Evolutionary conservation across 768 basidiomycete genomes (phyloP).

Genomic region (Termitomyces sp.): DNA sequence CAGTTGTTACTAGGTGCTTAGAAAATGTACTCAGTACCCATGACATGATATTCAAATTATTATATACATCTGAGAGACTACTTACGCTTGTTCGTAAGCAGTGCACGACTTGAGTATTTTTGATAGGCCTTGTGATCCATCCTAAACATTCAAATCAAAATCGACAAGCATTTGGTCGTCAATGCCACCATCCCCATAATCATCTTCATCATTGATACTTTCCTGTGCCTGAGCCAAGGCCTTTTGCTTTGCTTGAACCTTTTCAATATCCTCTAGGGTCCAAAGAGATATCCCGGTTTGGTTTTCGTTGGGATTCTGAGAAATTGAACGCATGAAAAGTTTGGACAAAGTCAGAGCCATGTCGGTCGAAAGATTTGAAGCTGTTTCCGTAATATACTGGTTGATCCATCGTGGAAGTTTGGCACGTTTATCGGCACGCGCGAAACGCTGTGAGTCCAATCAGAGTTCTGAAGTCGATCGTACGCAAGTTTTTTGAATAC

Average conservation of each 20-base stretch:
- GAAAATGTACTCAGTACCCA: constrained; percentile 35
- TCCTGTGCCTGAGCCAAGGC: constrained; percentile 48
- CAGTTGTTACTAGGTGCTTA: constrained; percentile 25
- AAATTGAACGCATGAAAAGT: constrained; percentile 97
- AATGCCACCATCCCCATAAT: constrained; percentile 67
- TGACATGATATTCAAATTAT: constrained; percentile 1
- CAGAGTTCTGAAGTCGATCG: neutral
- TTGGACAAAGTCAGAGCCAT: constrained; percentile 95
- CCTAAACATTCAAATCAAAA: constrained; percentile 44
- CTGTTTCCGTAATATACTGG: constrained; percentile 98
- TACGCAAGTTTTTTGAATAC: constrained; percentile 2
- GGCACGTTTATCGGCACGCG: constrained; percentile 87
- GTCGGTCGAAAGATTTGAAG: constrained; percentile 96
- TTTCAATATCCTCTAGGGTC: constrained; percentile 90
- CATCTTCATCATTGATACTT: constrained; percentile 47
- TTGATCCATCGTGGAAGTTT: constrained; percentile 99
- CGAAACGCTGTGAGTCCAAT: constrained; percentile 64
- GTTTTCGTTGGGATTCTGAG: constrained; percentile 95
- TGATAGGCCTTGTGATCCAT: neutral
- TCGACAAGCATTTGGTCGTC: constrained; percentile 59
- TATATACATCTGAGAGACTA: neutral
- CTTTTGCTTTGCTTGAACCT: constrained; percentile 78
- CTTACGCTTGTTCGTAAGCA: neutral
- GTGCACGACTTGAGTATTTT: constrained; percentile 5
- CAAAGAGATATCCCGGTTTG: constrained; percentile 93